phyloP scores from a whole-genome alignment of 345 rosid species.

The Sonneratia alba region DNA sequence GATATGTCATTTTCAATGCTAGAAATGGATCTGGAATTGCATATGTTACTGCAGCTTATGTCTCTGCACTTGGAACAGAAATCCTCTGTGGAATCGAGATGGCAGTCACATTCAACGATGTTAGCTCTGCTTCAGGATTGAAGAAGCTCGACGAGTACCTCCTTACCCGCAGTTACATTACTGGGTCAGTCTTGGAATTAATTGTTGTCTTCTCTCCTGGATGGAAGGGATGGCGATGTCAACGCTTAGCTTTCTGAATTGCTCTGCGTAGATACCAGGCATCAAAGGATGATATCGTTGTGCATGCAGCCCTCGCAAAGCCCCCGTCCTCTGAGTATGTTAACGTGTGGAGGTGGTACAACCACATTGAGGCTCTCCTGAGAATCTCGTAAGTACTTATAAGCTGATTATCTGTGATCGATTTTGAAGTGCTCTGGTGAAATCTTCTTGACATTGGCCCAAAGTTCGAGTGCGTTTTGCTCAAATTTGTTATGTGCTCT shows the following conservation, averaged over 20 bases:
- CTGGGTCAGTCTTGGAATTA: constrained; percentile 38
- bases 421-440: neutral
- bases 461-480: neutral
- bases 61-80: neutral
- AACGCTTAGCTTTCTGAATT: neutral
- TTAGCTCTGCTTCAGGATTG: constrained; percentile 53
- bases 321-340: constrained; percentile 58
- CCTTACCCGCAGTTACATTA: constrained; percentile 73
- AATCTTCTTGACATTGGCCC: neutral
- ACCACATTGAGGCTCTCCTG: constrained; percentile 74
- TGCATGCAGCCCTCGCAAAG: constrained; percentile 41
- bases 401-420: neutral
- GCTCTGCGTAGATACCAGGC: constrained; percentile 58
- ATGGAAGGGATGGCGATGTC: neutral
- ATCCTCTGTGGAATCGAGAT: constrained; percentile 14
- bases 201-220: neutral
- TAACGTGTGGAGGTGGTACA: constrained; percentile 71
- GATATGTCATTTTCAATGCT: too few species aligned
- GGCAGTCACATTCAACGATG: constrained; percentile 50
- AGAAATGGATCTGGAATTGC: too few species aligned
- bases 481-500: neutral
- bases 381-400: constrained; percentile 74
- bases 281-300: constrained; percentile 79
- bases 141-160: constrained; percentile 79
- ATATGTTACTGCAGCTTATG: neutral